These are phyloP conservation scores for Lablab purpureus DNA, from an alignment of 306 rosid species.

Conservation along the genomic window DNA sequence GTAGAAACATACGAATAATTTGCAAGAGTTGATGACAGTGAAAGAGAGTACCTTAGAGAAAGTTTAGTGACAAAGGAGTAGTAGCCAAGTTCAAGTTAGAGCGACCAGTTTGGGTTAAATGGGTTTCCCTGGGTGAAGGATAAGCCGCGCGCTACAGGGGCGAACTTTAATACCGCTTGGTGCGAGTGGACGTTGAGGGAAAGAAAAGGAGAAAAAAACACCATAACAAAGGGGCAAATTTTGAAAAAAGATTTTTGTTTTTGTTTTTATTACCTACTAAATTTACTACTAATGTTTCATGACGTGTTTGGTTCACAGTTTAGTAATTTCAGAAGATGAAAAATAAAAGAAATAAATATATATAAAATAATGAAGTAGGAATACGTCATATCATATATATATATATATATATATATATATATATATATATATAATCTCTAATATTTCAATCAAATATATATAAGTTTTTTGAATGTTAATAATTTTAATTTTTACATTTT, in stretches of 20 bases:
- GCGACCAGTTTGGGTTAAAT: neutral
- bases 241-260: neutral
- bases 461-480: too few relatives aligned
- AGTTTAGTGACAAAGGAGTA: constrained; percentile 4
- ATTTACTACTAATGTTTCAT: neutral
- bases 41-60: constrained; percentile 37
- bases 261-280: neutral
- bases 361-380: too few relatives aligned
- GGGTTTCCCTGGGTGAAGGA: constrained; percentile 46
- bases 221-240: constrained; percentile 47
- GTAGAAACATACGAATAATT: neutral
- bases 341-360: too few relatives aligned
- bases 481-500: too few relatives aligned
- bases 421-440: too few relatives aligned
- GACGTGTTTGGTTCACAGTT: neutral
- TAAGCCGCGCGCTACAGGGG: constrained; percentile 39
- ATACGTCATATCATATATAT: too few relatives aligned
- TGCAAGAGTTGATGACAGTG: neutral
- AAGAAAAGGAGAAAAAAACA: neutral
- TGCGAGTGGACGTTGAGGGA: constrained; percentile 40
- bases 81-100: constrained; percentile 18
- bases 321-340: neutral
- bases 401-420: too few relatives aligned
- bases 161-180: neutral
- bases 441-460: too few relatives aligned